Evolutionary conservation across 2,329 filamentous ascomycete species (phyloP).

Genomic region (Zasmidium angulare): DNA sequence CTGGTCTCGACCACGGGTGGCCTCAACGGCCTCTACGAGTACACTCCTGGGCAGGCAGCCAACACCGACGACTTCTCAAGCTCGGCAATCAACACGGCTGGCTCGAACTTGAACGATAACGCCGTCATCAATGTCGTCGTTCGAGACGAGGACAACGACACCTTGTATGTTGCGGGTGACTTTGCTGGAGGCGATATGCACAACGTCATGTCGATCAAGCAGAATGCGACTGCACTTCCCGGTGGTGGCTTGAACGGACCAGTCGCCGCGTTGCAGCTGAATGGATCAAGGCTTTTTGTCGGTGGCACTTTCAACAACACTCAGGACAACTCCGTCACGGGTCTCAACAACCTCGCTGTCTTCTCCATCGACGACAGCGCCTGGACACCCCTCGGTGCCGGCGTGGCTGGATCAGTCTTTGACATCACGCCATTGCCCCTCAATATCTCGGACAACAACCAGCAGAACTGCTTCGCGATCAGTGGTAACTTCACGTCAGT

Average conservation of each 20-base stretch:
- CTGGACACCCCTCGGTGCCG: slow-evolving; percentile 80
- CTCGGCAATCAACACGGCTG: slow-evolving; percentile 76
- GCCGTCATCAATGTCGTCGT: slow-evolving; percentile 72
- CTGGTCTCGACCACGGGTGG: slow-evolving; percentile 72
- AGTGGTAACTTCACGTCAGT: slow-evolving; percentile 78
- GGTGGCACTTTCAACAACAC: slow-evolving; percentile 84
- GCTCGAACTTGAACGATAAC: slow-evolving; percentile 63
- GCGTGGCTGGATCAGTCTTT: slow-evolving; percentile 74
- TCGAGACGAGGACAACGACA: slow-evolving; percentile 54
- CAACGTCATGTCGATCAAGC: slow-evolving; percentile 75
- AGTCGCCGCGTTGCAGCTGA: slow-evolving; percentile 70
- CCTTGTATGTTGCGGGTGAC: slow-evolving; percentile 78
- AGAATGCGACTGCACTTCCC: slow-evolving; percentile 61
- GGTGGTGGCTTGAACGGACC: slow-evolving; percentile 76
- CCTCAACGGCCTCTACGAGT: slow-evolving; percentile 89
- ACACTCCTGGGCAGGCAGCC: slow-evolving; percentile 63
- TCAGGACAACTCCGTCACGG: slow-evolving; percentile 58
- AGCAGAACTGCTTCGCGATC: slow-evolving; percentile 74
- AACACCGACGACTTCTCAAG: slow-evolving; percentile 63
- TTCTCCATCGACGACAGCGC: slow-evolving; percentile 68
- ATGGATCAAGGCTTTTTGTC: slow-evolving; percentile 69
- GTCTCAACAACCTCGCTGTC: slow-evolving; percentile 72
- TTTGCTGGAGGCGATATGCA: slow-evolving; percentile 68
- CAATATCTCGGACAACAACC: slow-evolving; percentile 68
- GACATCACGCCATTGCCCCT: slow-evolving; percentile 74